phyloP scores from a whole-genome alignment of 1,139 yeast genomes.

The Debaryomyces nepalensis region DNA sequence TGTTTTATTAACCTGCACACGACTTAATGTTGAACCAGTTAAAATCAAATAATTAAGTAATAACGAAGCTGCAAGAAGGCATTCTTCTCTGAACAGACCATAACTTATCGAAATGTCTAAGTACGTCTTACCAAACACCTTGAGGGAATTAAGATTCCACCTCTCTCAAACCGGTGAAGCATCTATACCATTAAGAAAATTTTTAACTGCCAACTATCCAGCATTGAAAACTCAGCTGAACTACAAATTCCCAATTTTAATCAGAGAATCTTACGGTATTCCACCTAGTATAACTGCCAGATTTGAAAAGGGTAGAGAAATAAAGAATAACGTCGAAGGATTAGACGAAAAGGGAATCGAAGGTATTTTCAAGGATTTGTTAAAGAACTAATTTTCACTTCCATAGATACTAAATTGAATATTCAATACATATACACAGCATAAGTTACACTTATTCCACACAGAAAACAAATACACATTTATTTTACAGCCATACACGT shows the following conservation, averaged over 20 bases:
- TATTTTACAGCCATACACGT: slow-evolving; percentile 4
- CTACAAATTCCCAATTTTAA: slow-evolving; percentile 62
- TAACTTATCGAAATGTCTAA: slow-evolving; percentile 50
- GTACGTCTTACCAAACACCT: slow-evolving; percentile 63
- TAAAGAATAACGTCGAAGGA: slow-evolving; percentile 48
- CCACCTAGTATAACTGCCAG: slow-evolving; percentile 77
- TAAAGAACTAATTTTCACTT: slow-evolving; percentile 28
- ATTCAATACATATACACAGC: slow-evolving; percentile 9
- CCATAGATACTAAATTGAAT: neutral
- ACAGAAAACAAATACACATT: slow-evolving; percentile 9
- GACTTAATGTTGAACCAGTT: slow-evolving; percentile 18
- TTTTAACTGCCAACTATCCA: slow-evolving; percentile 64
- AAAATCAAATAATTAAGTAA: slow-evolving; percentile 18
- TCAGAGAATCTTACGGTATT: slow-evolving; percentile 76
- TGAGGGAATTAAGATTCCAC: slow-evolving; percentile 79
- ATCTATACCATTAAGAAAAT: slow-evolving; percentile 65
- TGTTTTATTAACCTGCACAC: slow-evolving; percentile 6
- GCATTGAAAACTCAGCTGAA: slow-evolving; percentile 54
- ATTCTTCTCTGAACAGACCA: neutral
- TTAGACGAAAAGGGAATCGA: slow-evolving; percentile 48
- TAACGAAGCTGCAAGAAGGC: neutral
- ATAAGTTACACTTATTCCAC: slow-evolving; percentile 9
- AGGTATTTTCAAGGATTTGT: slow-evolving; percentile 41
- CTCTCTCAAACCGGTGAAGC: slow-evolving; percentile 77
- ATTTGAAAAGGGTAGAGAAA: slow-evolving; percentile 54